Percentiles rank a stretch among this genome's conserved stretches.
Evolutionary conservation across 73 alveolate genomes (phyloP).

Genomic region (Durusdinium trenchii): DNA sequence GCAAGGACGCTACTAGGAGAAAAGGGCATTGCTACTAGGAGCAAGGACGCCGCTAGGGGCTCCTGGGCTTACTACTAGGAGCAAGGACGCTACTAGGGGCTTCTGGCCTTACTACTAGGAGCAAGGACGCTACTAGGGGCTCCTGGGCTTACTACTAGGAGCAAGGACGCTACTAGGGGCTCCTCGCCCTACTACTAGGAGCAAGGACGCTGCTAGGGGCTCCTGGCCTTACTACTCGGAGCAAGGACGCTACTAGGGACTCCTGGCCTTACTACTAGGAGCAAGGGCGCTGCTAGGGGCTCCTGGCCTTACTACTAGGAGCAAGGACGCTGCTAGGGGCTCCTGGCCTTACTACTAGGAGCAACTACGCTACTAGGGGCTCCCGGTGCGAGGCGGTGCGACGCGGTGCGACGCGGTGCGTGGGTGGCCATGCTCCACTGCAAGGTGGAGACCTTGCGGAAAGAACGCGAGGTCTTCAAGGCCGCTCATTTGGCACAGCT

Average conservation of each 20-base stretch:
- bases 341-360: neutral
- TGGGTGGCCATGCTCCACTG: neutral
- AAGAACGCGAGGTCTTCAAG: conserved; percentile 89
- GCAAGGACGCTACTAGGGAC: neutral
- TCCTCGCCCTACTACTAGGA: neutral
- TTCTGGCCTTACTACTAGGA: neutral
- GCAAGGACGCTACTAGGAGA: neutral
- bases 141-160: neutral
- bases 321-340: no score
- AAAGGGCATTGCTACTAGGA: neutral
- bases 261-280: neutral
- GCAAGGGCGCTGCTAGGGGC: neutral
- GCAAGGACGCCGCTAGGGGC: neutral
- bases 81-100: neutral
- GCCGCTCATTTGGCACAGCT: conserved; percentile 77
- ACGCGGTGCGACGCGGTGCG: neutral
- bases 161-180: neutral
- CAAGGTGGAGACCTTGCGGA: conserved; percentile 92
- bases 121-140: neutral
- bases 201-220: neutral
- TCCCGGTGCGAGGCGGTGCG: neutral
- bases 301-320: neutral
- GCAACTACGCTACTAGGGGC: neutral
- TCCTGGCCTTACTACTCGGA: neutral
- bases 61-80: neutral